Evolutionary conservation across 306 rosid species (phyloP).

Genomic region (Quercus parvula): DNA sequence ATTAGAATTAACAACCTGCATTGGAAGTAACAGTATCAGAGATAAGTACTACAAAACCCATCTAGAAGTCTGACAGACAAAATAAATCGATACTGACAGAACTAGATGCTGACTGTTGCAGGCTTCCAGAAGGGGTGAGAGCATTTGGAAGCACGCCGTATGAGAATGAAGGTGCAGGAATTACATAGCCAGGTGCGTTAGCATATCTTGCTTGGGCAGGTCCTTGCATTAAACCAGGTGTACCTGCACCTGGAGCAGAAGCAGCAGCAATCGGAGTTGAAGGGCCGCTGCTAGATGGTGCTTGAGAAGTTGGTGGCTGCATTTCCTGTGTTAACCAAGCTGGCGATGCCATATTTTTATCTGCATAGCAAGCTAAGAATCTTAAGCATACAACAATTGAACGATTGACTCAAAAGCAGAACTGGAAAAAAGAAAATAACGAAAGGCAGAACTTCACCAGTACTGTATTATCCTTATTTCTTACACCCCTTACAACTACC

Average conservation of each 20-base stretch:
- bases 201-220: conserved; percentile 6
- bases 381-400: too few species aligned
- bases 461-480: too few species aligned
- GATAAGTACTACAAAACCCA: background rate
- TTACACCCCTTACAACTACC: too few species aligned
- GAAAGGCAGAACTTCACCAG: too few species aligned
- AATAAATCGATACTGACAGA: conserved; percentile 30
- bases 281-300: conserved; percentile 9
- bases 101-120: conserved; percentile 37
- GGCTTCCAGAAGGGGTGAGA: conserved; percentile 21
- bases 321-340: conserved; percentile 49
- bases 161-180: conserved; percentile 24
- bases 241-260: conserved; percentile 1
- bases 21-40: background rate
- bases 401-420: too few species aligned
- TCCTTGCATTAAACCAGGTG: conserved; percentile 7
- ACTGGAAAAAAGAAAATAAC: too few species aligned
- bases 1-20: conserved; percentile 36
- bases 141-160: conserved; percentile 19
- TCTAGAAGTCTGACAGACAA: background rate
- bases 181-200: conserved; percentile 20
- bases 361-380: conserved; percentile 1
- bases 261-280: conserved; percentile 21
- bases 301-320: conserved; percentile 24
- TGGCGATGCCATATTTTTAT: conserved; percentile 45